Evolutionary conservation across 2,329 filamentous ascomycete genomes (phyloP).

Genomic region (Fusarium foetens): DNA sequence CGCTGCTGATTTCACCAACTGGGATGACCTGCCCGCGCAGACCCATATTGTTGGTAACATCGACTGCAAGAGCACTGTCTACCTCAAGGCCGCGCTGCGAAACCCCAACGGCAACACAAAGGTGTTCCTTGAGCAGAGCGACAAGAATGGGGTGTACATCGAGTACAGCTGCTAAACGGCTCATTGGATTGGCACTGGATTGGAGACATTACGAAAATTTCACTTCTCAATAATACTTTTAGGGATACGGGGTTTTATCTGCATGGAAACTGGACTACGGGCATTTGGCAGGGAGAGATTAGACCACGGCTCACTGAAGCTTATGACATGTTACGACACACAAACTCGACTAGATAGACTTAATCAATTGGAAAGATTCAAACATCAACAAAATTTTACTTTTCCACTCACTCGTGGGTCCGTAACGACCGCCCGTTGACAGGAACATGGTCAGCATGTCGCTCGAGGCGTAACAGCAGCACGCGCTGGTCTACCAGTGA

Average conservation of each 20-base stretch:
- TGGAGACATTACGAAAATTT: neutral
- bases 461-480: neutral
- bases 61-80: conserved; percentile 45
- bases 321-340: conserved; percentile 12
- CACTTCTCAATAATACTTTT: conserved; percentile 15
- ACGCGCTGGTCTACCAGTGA: neutral
- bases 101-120: conserved; percentile 39
- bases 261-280: neutral
- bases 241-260: neutral
- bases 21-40: conserved; percentile 38
- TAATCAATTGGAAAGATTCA: neutral
- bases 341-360: conserved; percentile 8
- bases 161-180: conserved; percentile 31
- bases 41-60: conserved; percentile 42
- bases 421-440: neutral
- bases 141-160: conserved; percentile 46
- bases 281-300: neutral
- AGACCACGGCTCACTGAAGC: neutral
- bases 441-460: neutral
- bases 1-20: conserved; percentile 47
- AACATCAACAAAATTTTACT: no score
- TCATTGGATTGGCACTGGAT: neutral
- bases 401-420: neutral
- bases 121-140: conserved; percentile 47
- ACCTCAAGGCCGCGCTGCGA: conserved; percentile 43